Evolutionary conservation across 768 basidiomycete genomes (phyloP).

Genomic region (Goffeauzyma gilvescens): DNA sequence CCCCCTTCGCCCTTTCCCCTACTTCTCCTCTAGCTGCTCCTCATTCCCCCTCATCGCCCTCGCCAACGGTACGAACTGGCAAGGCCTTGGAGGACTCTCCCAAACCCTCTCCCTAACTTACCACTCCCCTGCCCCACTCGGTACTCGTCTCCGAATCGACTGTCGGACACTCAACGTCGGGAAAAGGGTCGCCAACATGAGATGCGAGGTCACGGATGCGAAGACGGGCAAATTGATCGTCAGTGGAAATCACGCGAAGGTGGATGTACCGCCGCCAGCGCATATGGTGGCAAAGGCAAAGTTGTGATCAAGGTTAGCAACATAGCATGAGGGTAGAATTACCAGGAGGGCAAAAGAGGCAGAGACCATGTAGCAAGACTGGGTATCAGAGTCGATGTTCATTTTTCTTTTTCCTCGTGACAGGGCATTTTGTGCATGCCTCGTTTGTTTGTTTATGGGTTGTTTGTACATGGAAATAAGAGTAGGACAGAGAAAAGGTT

Average conservation of each 20-base stretch:
- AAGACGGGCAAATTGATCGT: constrained; percentile 7
- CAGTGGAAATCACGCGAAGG: constrained; percentile 9
- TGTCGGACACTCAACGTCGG: constrained; percentile 10
- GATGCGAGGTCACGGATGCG: constrained; percentile 9
- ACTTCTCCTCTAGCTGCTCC: constrained; percentile 5
- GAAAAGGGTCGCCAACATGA: constrained; percentile 10
- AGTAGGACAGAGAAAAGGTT: too few relatives aligned
- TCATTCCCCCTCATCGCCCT: constrained; percentile 9
- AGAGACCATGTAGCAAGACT: too few relatives aligned
- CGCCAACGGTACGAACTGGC: constrained; percentile 7
- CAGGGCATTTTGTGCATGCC: too few relatives aligned
- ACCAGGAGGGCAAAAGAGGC: too few relatives aligned
- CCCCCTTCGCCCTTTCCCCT: neutral
- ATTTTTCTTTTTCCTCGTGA: too few relatives aligned
- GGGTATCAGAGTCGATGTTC: too few relatives aligned
- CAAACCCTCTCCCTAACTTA: constrained; percentile 8
- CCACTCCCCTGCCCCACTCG: constrained; percentile 8
- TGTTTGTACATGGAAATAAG: too few relatives aligned
- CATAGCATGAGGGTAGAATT: too few relatives aligned
- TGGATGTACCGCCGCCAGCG: too few relatives aligned
- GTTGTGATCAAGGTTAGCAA: too few relatives aligned
- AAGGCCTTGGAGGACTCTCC: constrained; percentile 4
- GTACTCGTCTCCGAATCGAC: constrained; percentile 8
- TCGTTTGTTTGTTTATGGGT: too few relatives aligned
- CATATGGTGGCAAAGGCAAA: too few relatives aligned